phyloP scores from a whole-genome alignment of 2,329 filamentous ascomycete species.

The Talaromyces sp. region DNA sequence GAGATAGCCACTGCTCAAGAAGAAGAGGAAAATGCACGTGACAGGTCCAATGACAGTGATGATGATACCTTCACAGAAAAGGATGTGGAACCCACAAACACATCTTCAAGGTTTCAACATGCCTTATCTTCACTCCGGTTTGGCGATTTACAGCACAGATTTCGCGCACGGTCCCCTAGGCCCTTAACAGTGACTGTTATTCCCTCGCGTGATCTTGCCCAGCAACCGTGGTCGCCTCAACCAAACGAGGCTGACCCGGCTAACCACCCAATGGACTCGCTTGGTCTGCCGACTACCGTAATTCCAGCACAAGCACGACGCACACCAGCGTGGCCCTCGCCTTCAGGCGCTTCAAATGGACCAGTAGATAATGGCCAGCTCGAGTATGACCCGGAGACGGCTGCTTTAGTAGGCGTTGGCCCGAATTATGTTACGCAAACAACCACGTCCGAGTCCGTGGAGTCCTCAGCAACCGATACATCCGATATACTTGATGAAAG shows the following conservation, averaged over 20 bases:
- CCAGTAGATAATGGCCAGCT: constrained; percentile 29
- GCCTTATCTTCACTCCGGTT: constrained; percentile 7
- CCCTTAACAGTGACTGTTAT: constrained; percentile 60
- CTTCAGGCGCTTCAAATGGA: constrained; percentile 27
- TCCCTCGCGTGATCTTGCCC: constrained; percentile 56
- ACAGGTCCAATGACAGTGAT: constrained; percentile 4
- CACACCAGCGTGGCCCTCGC: constrained; percentile 54
- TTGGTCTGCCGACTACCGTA: constrained; percentile 52
- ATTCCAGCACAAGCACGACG: constrained; percentile 59
- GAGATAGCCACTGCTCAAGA: constrained; percentile 60
- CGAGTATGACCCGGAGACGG: constrained; percentile 41
- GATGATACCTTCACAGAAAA: constrained; percentile 13
- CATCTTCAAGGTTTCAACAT: constrained; percentile 9
- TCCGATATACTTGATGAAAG: neutral
- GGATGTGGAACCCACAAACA: neutral
- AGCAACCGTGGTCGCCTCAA: constrained; percentile 56
- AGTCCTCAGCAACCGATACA: constrained; percentile 4
- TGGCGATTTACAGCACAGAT: constrained; percentile 23
- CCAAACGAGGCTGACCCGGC: neutral
- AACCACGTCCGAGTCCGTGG: neutral
- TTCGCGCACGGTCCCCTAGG: constrained; percentile 29
- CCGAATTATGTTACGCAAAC: constrained; percentile 20
- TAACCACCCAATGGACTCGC: neutral
- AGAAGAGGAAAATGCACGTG: constrained; percentile 8
- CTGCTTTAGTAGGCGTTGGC: constrained; percentile 36